These are phyloP conservation scores for Dendrothele bispora DNA, from an alignment of 768 basidiomycete species.

Conservation along the genomic window DNA sequence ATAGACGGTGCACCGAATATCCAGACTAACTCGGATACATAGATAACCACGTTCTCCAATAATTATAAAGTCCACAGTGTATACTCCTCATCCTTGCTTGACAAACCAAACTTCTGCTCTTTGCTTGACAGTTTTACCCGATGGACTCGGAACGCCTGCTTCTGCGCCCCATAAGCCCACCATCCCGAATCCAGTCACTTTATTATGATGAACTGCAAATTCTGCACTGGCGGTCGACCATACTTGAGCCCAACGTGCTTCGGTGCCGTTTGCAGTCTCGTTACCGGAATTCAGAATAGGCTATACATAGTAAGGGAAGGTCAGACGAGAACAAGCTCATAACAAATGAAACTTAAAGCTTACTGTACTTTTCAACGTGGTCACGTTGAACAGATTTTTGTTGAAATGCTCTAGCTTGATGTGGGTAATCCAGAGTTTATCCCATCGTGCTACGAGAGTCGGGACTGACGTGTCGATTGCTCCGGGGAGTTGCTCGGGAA, in stretches of 20 bases:
- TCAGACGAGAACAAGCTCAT: background rate
- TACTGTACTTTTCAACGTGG: constrained; percentile 14
- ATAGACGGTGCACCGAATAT: background rate
- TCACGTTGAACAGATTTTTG: constrained; percentile 19
- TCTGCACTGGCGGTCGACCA: background rate
- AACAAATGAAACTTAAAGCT: constrained; percentile 2
- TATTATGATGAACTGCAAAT: background rate
- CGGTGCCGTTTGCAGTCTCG: background rate
- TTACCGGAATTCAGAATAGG: background rate
- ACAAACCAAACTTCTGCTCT: background rate
- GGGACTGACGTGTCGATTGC: constrained; percentile 12
- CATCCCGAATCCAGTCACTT: too few species aligned
- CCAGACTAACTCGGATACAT: background rate
- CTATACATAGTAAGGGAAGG: background rate
- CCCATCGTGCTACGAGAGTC: constrained; percentile 12
- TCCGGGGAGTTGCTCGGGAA: constrained; percentile 13
- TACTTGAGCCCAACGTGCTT: background rate
- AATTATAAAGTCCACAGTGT: background rate
- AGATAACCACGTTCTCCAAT: background rate
- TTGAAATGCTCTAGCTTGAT: constrained; percentile 18
- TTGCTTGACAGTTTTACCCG: background rate
- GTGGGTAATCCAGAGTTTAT: constrained; percentile 15
- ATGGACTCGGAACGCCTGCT: background rate
- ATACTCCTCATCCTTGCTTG: background rate
- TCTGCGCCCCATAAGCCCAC: background rate